A percentile compares a stretch with the other conserved stretches of the same genome.
Evolutionary conservation across 805 yeast genomes (phyloP).

Genomic region (Suhomyces prunicola): DNA sequence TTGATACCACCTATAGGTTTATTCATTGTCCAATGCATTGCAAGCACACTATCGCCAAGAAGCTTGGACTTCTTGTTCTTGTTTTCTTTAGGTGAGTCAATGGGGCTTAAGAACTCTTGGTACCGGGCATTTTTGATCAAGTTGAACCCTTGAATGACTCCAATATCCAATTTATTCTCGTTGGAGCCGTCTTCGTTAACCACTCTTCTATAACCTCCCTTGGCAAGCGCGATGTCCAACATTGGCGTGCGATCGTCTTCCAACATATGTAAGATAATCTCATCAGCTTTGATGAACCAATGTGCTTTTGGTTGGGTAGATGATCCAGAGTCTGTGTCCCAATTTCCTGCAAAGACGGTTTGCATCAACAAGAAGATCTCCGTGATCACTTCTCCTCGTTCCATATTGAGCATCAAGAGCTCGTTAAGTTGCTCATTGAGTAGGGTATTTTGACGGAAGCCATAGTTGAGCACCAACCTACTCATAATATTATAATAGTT

Average conservation of each 20-base stretch:
- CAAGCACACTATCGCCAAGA: constrained; percentile 19
- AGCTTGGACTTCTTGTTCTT: not conserved
- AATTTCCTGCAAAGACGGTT: constrained; percentile 36
- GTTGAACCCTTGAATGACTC: constrained; percentile 37
- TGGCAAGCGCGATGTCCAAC: constrained; percentile 35
- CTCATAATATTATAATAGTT: constrained; percentile 40
- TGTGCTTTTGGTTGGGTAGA: constrained; percentile 21
- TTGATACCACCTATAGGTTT: constrained; percentile 42
- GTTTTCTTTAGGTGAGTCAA: not conserved
- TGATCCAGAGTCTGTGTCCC: constrained; percentile 11
- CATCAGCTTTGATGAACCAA: constrained; percentile 40
- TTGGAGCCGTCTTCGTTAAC: constrained; percentile 42
- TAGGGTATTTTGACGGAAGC: constrained; percentile 46
- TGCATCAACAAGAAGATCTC: constrained; percentile 37
- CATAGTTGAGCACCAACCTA: constrained; percentile 44
- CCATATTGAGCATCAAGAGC: constrained; percentile 32
- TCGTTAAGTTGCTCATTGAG: constrained; percentile 49
- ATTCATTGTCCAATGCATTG: constrained; percentile 42
- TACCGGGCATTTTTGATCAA: constrained; percentile 30
- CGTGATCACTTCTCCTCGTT: constrained; percentile 30
- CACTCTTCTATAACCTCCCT: constrained; percentile 29
- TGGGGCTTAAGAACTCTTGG: constrained; percentile 34
- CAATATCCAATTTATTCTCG: constrained; percentile 32
- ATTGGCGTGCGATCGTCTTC: constrained; percentile 41
- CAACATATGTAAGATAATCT: constrained; percentile 38